These are phyloP conservation scores for Chlamydomonas sphaeroides DNA, from an alignment of 139 green algal genomes.

Conservation along the genomic window DNA sequence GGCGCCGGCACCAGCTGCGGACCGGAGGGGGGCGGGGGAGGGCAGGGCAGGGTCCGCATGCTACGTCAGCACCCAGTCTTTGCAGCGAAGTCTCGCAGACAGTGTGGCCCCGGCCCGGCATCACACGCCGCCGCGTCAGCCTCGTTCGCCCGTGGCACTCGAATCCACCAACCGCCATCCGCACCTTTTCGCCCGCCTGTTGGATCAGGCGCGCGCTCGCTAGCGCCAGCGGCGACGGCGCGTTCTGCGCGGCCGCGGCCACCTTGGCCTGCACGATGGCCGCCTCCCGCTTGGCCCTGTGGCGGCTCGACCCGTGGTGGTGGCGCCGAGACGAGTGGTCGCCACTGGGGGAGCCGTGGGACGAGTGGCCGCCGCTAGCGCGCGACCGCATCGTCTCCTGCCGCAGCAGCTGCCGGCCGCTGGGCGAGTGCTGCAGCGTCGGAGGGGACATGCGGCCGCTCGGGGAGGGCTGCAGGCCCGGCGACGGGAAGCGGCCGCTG, in stretches of 20 bases:
- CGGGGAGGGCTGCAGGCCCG: too few species aligned
- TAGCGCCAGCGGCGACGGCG: constrained; percentile 9
- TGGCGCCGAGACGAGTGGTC: neutral
- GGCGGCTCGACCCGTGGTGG: neutral
- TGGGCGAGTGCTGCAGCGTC: neutral
- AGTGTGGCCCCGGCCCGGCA: too few species aligned
- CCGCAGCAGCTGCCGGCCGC: neutral
- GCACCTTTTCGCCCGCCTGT: constrained; percentile 19
- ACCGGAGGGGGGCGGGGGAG: neutral
- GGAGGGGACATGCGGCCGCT: too few species aligned
- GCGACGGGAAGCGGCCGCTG: neutral
- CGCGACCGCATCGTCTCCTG: too few species aligned
- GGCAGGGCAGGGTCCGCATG: too few species aligned
- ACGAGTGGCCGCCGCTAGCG: too few species aligned
- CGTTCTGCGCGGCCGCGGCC: neutral
- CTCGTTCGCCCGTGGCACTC: too few species aligned
- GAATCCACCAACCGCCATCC: neutral
- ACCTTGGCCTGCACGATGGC: neutral
- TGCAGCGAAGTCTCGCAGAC: too few species aligned
- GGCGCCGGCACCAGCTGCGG: constrained; percentile 14
- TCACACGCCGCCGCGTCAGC: too few species aligned
- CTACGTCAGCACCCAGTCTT: neutral
- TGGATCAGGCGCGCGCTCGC: neutral
- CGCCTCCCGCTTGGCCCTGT: neutral
- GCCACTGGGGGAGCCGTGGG: neutral